Evolutionary conservation across 371 early-diverging fungal genomes (phyloP).

Genomic region (Mortierella sp.): DNA sequence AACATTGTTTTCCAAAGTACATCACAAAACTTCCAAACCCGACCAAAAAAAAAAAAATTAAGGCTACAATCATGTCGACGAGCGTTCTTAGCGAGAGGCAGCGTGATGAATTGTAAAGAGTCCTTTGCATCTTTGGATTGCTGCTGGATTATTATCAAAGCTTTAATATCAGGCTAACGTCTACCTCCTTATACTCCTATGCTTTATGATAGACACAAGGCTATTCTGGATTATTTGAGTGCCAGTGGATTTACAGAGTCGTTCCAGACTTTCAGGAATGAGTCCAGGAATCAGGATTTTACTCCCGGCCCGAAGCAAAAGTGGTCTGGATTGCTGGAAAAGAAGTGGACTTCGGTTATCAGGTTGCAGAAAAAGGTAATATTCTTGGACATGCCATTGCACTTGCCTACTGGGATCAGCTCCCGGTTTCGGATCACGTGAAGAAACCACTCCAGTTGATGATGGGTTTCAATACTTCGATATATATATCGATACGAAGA

Average conservation of each 20-base stretch:
- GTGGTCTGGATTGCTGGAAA: slow-evolving; percentile 89
- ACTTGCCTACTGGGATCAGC: neutral
- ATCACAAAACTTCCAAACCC: neutral
- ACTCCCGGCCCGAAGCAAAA: slow-evolving; percentile 81
- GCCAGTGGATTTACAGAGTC: slow-evolving; percentile 79
- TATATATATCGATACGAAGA: too few species aligned
- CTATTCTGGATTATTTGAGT: slow-evolving; percentile 89
- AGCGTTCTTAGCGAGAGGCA: slow-evolving; percentile 78
- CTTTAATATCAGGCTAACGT: neutral
- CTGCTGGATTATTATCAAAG: neutral
- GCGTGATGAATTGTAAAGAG: slow-evolving; percentile 77
- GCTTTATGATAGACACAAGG: slow-evolving; percentile 72
- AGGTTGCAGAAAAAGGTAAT: slow-evolving; percentile 85
- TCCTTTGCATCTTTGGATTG: neutral
- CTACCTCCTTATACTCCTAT: neutral
- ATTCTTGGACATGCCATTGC: neutral
- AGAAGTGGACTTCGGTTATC: slow-evolving; percentile 95
- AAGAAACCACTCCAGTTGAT: too few species aligned
- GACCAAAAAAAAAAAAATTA: neutral
- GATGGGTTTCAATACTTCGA: too few species aligned
- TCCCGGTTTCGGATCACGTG: neutral
- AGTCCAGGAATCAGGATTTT: slow-evolving; percentile 80
- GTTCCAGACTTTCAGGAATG: slow-evolving; percentile 76
- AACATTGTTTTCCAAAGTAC: neutral
- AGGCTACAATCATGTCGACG: slow-evolving; percentile 58